Conservation (phyloP, 148 eudicot genomes). For the Rhododendron ferrugineum region DNA sequence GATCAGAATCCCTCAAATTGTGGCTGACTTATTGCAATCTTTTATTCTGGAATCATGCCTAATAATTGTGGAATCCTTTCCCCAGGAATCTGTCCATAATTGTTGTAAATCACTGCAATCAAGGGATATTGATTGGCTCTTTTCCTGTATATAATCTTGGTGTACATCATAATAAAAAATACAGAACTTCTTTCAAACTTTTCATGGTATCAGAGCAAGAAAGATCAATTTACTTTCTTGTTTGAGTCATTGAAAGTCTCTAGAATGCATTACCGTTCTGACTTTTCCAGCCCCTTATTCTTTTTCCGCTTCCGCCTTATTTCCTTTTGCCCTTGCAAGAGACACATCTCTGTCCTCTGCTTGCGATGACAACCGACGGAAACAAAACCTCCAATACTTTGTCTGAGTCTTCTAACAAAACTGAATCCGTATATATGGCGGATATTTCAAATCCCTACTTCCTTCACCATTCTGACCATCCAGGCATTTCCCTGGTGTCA, state of each 20-base stretch:
- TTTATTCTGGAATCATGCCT: no score
- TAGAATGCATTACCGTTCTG: no score
- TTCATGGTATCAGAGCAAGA: conserved; percentile 12
- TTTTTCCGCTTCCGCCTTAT: neutral
- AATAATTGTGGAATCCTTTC: no score
- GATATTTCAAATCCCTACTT: neutral
- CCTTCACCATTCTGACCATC: neutral
- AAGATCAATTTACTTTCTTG: neutral
- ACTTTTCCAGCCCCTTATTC: neutral
- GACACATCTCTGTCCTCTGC: neutral
- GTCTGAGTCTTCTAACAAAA: neutral
- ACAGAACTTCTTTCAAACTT: conserved; percentile 22
- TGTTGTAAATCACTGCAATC: neutral
- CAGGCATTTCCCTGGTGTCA: neutral
- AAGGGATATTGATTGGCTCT: neutral
- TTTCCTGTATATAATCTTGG: neutral
- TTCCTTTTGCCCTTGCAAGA: neutral
- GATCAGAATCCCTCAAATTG: no score
- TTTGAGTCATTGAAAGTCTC: no score
- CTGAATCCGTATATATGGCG: neutral
- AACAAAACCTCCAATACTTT: neutral
- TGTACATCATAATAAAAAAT: neutral
- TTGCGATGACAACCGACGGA: neutral
- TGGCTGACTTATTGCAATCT: neutral
- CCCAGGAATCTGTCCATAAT: no score